phyloP scores from a whole-genome alignment of 2,329 filamentous ascomycete genomes.

The Nemania sp. region DNA sequence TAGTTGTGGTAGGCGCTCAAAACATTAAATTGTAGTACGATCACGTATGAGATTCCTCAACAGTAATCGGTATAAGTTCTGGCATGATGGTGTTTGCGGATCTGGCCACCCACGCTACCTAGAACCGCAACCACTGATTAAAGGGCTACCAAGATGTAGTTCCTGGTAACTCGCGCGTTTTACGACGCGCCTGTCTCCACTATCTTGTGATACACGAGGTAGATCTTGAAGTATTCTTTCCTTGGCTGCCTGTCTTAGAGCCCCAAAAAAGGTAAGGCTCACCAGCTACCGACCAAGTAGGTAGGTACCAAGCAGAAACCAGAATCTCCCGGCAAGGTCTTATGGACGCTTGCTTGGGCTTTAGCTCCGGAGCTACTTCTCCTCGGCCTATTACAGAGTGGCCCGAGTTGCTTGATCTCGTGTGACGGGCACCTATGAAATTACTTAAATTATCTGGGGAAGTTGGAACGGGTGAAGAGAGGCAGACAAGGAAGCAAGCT shows the following conservation, averaged over 20 bases:
- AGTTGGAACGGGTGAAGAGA: conserved; percentile 2
- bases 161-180: not conserved
- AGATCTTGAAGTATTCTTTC: too few relatives aligned
- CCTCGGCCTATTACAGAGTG: conserved; percentile 20
- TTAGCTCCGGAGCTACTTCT: not conserved
- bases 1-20: too few relatives aligned
- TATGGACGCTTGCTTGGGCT: conserved; percentile 2
- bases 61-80: too few relatives aligned
- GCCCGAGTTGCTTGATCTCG: conserved; percentile 12
- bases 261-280: too few relatives aligned
- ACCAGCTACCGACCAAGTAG: too few relatives aligned
- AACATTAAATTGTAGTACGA: too few relatives aligned
- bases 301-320: too few relatives aligned
- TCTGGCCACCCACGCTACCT: too few relatives aligned
- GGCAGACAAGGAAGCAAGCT: conserved; percentile 2
- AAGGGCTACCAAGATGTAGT: not conserved
- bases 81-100: too few relatives aligned
- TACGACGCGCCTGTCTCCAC: not conserved
- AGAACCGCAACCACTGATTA: too few relatives aligned
- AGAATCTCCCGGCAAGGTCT: not conserved
- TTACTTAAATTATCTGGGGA: conserved; percentile 9
- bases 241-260: not conserved
- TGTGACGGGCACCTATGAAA: not conserved
- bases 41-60: too few relatives aligned
- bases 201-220: too few relatives aligned